Evolutionary conservation across 768 basidiomycete genomes (phyloP).

Genomic region (Mycena amicta): DNA sequence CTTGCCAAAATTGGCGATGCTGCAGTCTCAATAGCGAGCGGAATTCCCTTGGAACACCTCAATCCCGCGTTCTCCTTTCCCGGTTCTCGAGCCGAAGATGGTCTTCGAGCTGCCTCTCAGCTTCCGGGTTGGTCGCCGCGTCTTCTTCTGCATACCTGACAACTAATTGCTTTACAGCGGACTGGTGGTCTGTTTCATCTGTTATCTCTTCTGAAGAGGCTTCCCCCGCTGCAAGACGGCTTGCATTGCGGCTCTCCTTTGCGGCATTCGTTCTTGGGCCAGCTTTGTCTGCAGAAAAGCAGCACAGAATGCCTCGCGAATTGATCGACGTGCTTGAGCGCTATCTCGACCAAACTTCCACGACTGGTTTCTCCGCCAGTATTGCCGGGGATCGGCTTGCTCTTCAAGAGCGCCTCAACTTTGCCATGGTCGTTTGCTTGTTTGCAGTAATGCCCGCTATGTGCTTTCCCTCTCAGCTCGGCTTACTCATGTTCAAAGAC

Average conservation of each 20-base stretch:
- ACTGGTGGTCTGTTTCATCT: conserved; percentile 52
- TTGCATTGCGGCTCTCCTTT: conserved; percentile 59
- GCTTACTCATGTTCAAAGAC: conserved; percentile 21
- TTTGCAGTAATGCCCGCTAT: conserved; percentile 39
- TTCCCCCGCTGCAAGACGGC: conserved; percentile 63
- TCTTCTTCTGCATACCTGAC: conserved; percentile 1
- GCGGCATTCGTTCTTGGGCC: conserved; percentile 56
- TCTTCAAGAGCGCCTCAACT: conserved; percentile 34
- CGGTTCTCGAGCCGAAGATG: conserved; percentile 48
- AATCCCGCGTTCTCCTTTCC: conserved; percentile 16
- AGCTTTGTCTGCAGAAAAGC: conserved; percentile 32
- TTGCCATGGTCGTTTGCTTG: conserved; percentile 44
- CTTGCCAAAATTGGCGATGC: conserved; percentile 54
- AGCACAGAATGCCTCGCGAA: conserved; percentile 9
- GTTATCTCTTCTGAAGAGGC: conserved; percentile 49
- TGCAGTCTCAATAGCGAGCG: conserved; percentile 32
- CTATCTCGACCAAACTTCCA: conserved; percentile 19
- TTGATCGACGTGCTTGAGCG: conserved; percentile 22
- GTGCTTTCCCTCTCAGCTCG: neutral
- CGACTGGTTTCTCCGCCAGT: conserved; percentile 17
- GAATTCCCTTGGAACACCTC: conserved; percentile 14
- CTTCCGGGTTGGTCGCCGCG: conserved; percentile 64
- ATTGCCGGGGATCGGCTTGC: conserved; percentile 22
- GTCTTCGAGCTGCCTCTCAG: conserved; percentile 62
- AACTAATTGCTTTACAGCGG: conserved; percentile 36